Evolutionary conservation across 2,329 filamentous ascomycete genomes (phyloP).

Genomic region (Fusarium dimerum): DNA sequence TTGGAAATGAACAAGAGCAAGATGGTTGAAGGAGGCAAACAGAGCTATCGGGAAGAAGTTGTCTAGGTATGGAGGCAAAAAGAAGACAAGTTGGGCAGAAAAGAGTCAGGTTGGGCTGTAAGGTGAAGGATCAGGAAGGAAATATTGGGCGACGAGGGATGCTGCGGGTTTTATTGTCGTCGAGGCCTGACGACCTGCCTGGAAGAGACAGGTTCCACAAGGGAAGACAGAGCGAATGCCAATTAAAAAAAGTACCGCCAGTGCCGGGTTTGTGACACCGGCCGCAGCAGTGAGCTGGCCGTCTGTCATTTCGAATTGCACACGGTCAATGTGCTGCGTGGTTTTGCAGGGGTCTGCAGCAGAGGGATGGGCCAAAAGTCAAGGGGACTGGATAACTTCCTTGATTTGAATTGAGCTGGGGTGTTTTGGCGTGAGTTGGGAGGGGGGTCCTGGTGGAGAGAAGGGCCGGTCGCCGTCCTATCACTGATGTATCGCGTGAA

Average conservation of each 20-base stretch:
- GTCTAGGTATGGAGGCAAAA: slow-evolving; percentile 15
- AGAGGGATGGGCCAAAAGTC: slow-evolving; percentile 25
- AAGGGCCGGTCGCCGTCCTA: slow-evolving; percentile 43
- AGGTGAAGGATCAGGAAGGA: slow-evolving; percentile 32
- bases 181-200: slow-evolving; percentile 30
- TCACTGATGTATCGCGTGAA: slow-evolving; percentile 38
- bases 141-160: slow-evolving; percentile 46
- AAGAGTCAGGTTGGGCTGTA: slow-evolving; percentile 41
- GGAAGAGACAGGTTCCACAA: slow-evolving; percentile 24
- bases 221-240: slow-evolving; percentile 15
- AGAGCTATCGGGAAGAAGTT: slow-evolving; percentile 11
- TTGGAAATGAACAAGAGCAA: slow-evolving; percentile 20
- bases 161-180: slow-evolving; percentile 51
- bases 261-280: slow-evolving; percentile 45
- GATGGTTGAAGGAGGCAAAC: slow-evolving; percentile 18
- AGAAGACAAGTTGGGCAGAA: slow-evolving; percentile 38
- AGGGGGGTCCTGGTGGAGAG: slow-evolving; percentile 39
- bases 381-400: slow-evolving; percentile 39
- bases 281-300: slow-evolving; percentile 51
- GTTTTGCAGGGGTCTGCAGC: slow-evolving; percentile 34
- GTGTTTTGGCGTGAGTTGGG: no score
- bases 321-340: slow-evolving; percentile 23
- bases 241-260: slow-evolving; percentile 25
- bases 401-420: slow-evolving; percentile 33
- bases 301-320: slow-evolving; percentile 33